Evolutionary conservation across 2,329 filamentous ascomycete genomes (phyloP).

Genomic region (Colletotrichum sp.): DNA sequence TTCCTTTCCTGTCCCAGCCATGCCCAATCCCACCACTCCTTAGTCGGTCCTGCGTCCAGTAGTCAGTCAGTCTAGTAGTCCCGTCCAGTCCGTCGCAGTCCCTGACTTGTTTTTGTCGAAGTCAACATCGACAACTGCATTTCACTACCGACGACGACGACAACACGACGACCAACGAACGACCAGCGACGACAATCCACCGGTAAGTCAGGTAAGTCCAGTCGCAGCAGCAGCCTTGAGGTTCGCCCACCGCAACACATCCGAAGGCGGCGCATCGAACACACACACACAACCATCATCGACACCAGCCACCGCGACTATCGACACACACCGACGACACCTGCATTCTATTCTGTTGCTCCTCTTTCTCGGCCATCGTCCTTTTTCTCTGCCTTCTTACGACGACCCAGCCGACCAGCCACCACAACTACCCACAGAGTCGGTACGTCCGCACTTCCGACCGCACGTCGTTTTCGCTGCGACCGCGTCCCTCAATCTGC

Average conservation of each 20-base stretch:
- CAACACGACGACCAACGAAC: slow-evolving; percentile 3
- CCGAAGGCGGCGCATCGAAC: not conserved
- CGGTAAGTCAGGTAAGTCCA: not conserved
- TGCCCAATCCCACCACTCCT: slow-evolving; percentile 13
- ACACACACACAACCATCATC: not conserved
- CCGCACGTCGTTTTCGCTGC: not conserved
- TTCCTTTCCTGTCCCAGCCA: slow-evolving; percentile 21
- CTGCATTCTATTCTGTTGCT: not conserved
- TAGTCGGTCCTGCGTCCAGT: slow-evolving; percentile 3
- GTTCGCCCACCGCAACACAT: not conserved
- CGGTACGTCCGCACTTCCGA: not conserved
- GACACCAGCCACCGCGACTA: not conserved
- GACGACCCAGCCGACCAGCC: not conserved
- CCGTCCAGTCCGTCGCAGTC: slow-evolving; percentile 2
- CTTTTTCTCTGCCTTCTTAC: not conserved
- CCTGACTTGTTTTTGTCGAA: not conserved
- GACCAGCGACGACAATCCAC: not conserved
- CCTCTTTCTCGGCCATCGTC: not conserved
- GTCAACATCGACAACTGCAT: slow-evolving; percentile 14
- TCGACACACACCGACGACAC: not conserved
- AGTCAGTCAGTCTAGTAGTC: slow-evolving; percentile 4
- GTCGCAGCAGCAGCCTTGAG: not conserved
- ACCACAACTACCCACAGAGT: not conserved
- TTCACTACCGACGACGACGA: slow-evolving; percentile 19
- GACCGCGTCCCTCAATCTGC: not conserved